Percentiles rank a stretch among this genome's conserved stretches.
phyloP scores from a whole-genome alignment of 306 rosid genomes.

The Lotus japonicus region DNA sequence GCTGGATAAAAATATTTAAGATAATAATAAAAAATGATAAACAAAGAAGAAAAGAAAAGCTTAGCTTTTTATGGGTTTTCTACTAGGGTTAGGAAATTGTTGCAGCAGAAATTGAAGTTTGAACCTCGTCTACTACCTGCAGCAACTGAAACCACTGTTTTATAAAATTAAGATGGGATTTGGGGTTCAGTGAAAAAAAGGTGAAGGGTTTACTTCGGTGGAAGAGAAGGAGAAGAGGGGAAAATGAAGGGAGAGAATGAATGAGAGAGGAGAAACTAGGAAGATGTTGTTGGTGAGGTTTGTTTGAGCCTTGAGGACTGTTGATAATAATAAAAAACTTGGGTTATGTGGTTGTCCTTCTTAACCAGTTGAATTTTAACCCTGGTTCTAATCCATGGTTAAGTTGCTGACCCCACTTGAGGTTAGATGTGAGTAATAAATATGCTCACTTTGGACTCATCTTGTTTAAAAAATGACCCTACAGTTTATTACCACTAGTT shows the following conservation, averaged over 20 bases:
- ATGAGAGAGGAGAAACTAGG: not conserved
- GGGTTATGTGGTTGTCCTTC: conserved; percentile 78
- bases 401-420: conserved; percentile 54
- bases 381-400: conserved; percentile 84
- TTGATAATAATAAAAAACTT: conserved; percentile 52
- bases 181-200: not conserved
- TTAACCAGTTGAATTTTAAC: conserved; percentile 81
- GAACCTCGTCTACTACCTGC: not conserved
- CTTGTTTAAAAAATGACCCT: conserved; percentile 10
- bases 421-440: conserved; percentile 79
- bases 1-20: not conserved
- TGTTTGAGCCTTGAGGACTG: conserved; percentile 23
- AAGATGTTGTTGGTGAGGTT: conserved; percentile 35
- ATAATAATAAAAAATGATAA: not conserved
- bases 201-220: not conserved
- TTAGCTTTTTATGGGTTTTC: conserved; percentile 27
- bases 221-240: not conserved
- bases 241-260: not conserved
- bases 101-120: conserved; percentile 19
- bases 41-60: not conserved
- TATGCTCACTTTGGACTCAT: conserved; percentile 15
- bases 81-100: conserved; percentile 34
- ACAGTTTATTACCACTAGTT: not conserved
- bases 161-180: not conserved
- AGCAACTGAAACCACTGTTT: conserved; percentile 10